Evolutionary conservation across 371 early-diverging fungal genomes (phyloP).

Genomic region (Nosema granulosis): DNA sequence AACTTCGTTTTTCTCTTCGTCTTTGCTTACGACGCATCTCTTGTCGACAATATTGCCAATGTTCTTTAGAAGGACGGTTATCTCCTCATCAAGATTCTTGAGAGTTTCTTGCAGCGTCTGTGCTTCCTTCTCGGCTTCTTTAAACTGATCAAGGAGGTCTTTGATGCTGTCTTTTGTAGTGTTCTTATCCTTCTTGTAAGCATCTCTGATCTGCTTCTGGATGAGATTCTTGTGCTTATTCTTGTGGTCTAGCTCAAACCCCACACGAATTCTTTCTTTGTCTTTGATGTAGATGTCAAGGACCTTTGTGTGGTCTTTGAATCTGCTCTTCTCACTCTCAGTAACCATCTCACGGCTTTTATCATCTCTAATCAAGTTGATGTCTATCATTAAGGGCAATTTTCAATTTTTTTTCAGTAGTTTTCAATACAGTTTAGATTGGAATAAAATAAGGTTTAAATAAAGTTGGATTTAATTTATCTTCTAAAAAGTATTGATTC

Average conservation of each 20-base stretch:
- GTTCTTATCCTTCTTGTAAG: constrained; percentile 39
- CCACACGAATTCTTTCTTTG: constrained; percentile 46
- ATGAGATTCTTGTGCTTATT: constrained; percentile 57
- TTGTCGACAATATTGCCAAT: constrained; percentile 93
- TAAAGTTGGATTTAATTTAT: too few species aligned
- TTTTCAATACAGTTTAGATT: too few species aligned
- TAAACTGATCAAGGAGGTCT: constrained; percentile 25
- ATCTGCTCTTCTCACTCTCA: constrained; percentile 60
- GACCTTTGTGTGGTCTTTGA: constrained; percentile 42
- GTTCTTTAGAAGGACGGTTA: constrained; percentile 66
- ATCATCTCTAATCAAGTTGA: constrained; percentile 51
- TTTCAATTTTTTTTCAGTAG: not conserved
- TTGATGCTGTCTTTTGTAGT: constrained; percentile 32
- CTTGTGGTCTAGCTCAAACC: constrained; percentile 57
- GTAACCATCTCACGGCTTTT: constrained; percentile 33
- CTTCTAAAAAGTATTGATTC: too few species aligned
- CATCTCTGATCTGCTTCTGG: constrained; percentile 42
- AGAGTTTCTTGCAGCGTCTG: constrained; percentile 26
- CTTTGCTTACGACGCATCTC: constrained; percentile 77
- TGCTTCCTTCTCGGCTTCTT: constrained; percentile 19
- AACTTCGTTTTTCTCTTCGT: constrained; percentile 81
- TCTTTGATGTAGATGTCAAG: constrained; percentile 53
- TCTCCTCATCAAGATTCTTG: constrained; percentile 42
- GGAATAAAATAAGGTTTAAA: too few species aligned
- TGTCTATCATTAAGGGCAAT: constrained; percentile 53